Evolutionary conservation across 805 yeast genomes (phyloP).

Genomic region (Barnettozyma siamensis): DNA sequence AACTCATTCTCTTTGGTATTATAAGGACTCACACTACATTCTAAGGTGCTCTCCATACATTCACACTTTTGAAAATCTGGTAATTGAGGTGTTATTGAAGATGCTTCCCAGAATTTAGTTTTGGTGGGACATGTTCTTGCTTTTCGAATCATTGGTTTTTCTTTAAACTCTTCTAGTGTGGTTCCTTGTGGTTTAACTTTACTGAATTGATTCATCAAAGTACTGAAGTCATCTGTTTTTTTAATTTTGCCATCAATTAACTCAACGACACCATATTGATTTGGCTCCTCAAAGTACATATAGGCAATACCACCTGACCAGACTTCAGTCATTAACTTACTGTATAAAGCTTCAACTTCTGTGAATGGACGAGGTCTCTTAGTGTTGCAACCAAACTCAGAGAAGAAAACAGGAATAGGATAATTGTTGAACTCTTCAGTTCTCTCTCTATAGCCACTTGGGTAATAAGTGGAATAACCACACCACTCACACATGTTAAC

Average conservation of each 20-base stretch:
- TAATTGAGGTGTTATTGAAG: conserved; percentile 56
- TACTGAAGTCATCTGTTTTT: conserved; percentile 54
- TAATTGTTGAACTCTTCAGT: conserved; percentile 57
- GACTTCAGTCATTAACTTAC: conserved; percentile 62
- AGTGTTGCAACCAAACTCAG: conserved; percentile 75
- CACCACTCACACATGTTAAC: conserved; percentile 89
- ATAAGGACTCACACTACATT: conserved; percentile 49
- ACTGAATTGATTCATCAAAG: conserved; percentile 48
- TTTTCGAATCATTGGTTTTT: conserved; percentile 22
- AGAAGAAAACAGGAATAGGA: conserved; percentile 71
- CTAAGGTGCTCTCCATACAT: conserved; percentile 49
- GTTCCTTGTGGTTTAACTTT: conserved; percentile 42
- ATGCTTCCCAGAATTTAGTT: conserved; percentile 55
- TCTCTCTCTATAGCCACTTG: conserved; percentile 62
- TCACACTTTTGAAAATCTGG: conserved; percentile 58
- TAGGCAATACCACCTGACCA: conserved; percentile 88
- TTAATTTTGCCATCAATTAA: conserved; percentile 38
- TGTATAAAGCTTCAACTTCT: conserved; percentile 61
- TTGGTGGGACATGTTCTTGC: conserved; percentile 46
- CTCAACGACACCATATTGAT: conserved; percentile 66
- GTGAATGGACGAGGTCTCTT: conserved; percentile 65
- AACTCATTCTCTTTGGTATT: conserved; percentile 45
- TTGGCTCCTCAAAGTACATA: conserved; percentile 76
- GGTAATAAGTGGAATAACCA: conserved; percentile 54
- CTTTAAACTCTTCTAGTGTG: conserved; percentile 24